Conservation (phyloP, 2,329 filamentous ascomycete genomes). For the Aspergillus japonicus region DNA sequence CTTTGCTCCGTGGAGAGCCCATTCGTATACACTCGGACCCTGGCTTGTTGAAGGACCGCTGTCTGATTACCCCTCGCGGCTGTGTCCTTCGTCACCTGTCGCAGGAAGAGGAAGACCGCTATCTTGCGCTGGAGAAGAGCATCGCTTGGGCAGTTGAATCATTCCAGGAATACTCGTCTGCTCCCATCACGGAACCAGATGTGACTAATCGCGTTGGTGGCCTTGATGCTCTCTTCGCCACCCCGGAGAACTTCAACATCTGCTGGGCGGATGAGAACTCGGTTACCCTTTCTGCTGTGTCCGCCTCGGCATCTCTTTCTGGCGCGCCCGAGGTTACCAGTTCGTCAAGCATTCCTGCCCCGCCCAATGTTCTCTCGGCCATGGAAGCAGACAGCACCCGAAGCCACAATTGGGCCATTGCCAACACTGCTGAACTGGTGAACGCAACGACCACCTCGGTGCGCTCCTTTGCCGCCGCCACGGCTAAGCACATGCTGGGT, state of each 20-base stretch:
- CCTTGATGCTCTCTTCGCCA: slow-evolving; percentile 45
- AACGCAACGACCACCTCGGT: slow-evolving; percentile 37
- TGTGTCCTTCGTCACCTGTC: slow-evolving; percentile 46
- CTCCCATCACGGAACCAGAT: slow-evolving; percentile 40
- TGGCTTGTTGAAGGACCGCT: slow-evolving; percentile 40
- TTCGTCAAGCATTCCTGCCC: slow-evolving; percentile 21
- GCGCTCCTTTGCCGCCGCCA: slow-evolving; percentile 36
- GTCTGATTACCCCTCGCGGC: slow-evolving; percentile 47
- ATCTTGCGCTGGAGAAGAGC: slow-evolving; percentile 46
- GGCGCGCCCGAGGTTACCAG: slow-evolving; percentile 23
- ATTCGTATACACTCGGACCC: slow-evolving; percentile 39
- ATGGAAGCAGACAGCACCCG: slow-evolving; percentile 42
- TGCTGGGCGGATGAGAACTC: slow-evolving; percentile 44
- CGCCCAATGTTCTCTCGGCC: slow-evolving; percentile 40
- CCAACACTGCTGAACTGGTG: slow-evolving; percentile 36
- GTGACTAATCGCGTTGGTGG: slow-evolving; percentile 46
- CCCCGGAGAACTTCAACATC: slow-evolving; percentile 47
- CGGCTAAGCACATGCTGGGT: slow-evolving; percentile 39
- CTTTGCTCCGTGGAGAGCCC: slow-evolving; percentile 42
- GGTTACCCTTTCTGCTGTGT: slow-evolving; percentile 26
- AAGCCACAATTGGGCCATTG: slow-evolving; percentile 39
- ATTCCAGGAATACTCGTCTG: slow-evolving; percentile 40
- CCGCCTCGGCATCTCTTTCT: slow-evolving; percentile 23
- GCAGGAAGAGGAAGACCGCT: slow-evolving; percentile 46
- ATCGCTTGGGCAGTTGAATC: slow-evolving; percentile 31